These are phyloP conservation scores for Rosa hybrid DNA, from an alignment of 331 rosid species.

Conservation along the genomic window DNA sequence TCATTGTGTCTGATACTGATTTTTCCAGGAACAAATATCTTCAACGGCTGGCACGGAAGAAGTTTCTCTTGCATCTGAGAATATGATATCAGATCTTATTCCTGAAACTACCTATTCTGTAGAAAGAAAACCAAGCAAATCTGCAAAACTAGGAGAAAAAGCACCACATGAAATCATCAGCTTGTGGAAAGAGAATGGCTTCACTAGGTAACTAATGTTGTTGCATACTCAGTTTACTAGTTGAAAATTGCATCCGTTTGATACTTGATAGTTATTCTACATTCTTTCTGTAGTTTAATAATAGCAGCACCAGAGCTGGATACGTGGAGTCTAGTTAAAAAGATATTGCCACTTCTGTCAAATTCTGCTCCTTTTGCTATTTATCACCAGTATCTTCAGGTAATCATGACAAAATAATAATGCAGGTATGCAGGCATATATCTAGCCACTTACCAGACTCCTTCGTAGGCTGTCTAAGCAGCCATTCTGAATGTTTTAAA, in stretches of 20 bases:
- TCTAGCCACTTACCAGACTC: background rate
- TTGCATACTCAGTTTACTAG: constrained; percentile 6
- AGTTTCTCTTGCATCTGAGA: constrained; percentile 36
- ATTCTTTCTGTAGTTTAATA: constrained; percentile 57
- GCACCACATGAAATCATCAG: constrained; percentile 58
- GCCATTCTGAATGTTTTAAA: background rate
- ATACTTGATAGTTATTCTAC: constrained; percentile 16
- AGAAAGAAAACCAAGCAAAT: constrained; percentile 43
- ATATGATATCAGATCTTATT: constrained; percentile 40
- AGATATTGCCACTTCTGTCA: constrained; percentile 73
- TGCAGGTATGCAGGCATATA: background rate
- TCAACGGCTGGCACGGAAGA: constrained; percentile 42
- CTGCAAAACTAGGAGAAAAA: constrained; percentile 74
- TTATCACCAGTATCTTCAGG: constrained; percentile 96
- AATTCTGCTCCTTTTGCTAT: constrained; percentile 92
- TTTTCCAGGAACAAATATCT: constrained; percentile 51
- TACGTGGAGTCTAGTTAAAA: constrained; percentile 62
- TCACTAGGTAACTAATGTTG: constrained; percentile 59
- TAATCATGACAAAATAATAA: constrained; percentile 8
- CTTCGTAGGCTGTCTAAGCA: background rate
- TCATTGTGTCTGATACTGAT: constrained; percentile 8
- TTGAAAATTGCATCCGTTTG: constrained; percentile 17
- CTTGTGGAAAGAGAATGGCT: constrained; percentile 84
- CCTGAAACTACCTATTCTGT: constrained; percentile 37
- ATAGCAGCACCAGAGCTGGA: constrained; percentile 89